A percentile compares a stretch with the other conserved stretches of the same genome.
Evolutionary conservation across 164 flowering plant genomes (phyloP).

Genomic region (Magnolia sinica): DNA sequence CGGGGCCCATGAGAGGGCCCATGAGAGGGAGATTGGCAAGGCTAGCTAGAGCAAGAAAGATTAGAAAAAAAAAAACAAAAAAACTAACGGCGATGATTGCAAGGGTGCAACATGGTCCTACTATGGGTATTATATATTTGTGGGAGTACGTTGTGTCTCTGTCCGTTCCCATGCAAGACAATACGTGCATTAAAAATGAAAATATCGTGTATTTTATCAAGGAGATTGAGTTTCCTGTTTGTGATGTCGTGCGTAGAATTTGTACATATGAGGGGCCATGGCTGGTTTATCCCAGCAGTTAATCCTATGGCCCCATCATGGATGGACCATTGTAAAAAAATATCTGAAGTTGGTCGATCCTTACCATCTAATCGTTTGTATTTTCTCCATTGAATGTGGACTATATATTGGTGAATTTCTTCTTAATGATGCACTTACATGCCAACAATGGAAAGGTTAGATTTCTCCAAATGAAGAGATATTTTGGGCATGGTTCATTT

Average conservation of each 20-base stretch:
- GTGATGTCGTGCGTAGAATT: neutral
- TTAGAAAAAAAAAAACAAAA: neutral
- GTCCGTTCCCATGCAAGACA: too few species aligned
- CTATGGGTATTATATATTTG: neutral
- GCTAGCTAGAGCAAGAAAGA: neutral
- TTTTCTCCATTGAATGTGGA: too few species aligned
- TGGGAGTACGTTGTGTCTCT: neutral
- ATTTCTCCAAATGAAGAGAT: too few species aligned
- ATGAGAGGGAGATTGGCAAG: neutral
- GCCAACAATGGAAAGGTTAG: too few species aligned
- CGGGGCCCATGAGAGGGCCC: neutral
- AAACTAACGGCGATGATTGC: neutral
- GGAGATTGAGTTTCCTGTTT: neutral
- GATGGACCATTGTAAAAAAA: too few species aligned
- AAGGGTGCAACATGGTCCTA: neutral
- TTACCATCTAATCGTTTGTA: too few species aligned
- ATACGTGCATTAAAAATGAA: neutral
- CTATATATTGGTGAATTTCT: too few species aligned
- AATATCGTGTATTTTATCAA: neutral
- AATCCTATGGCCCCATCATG: neutral
- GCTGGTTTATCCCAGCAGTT: neutral
- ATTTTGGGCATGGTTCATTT: too few species aligned
- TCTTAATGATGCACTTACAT: too few species aligned
- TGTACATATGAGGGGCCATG: neutral
- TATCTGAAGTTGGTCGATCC: too few species aligned